These are phyloP conservation scores for Mycena pura DNA, from an alignment of 768 basidiomycete species.

Conservation along the genomic window DNA sequence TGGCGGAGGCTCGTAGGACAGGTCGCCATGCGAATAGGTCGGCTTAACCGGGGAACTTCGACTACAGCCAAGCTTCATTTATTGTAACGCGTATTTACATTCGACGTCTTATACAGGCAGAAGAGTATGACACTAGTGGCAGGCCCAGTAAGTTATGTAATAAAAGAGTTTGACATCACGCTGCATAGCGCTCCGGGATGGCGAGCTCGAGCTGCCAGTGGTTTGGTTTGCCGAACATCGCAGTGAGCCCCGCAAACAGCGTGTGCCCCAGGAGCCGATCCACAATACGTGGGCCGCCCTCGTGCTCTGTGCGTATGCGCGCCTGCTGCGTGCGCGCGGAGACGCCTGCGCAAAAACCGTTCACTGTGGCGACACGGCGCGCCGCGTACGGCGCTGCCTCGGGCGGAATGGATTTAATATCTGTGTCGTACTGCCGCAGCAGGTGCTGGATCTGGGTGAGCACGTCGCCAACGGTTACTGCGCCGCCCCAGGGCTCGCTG, in stretches of 20 bases:
- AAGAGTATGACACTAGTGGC: too few relatives aligned
- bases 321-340: not conserved
- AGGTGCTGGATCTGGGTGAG: not conserved
- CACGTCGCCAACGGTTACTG: conserved; percentile 15
- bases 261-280: conserved; percentile 12
- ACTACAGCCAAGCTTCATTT: too few relatives aligned
- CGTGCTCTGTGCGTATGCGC: not conserved
- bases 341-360: not conserved
- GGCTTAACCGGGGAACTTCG: too few relatives aligned
- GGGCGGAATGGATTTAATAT: not conserved
- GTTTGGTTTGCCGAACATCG: not conserved
- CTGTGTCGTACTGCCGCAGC: not conserved
- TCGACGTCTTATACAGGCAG: too few relatives aligned
- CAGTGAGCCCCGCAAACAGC: not conserved
- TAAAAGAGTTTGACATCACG: too few relatives aligned
- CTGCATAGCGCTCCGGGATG: conserved; percentile 7
- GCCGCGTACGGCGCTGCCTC: not conserved
- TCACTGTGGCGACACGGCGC: conserved; percentile 12
- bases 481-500: not conserved
- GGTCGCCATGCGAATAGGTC: too few relatives aligned
- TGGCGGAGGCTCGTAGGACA: too few relatives aligned
- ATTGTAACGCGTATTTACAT: too few relatives aligned
- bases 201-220: conserved; percentile 4
- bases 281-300: not conserved
- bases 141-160: too few relatives aligned